Conservation (phyloP, 306 rosid genomes). For the Gynostemma pentaphyllum region DNA sequence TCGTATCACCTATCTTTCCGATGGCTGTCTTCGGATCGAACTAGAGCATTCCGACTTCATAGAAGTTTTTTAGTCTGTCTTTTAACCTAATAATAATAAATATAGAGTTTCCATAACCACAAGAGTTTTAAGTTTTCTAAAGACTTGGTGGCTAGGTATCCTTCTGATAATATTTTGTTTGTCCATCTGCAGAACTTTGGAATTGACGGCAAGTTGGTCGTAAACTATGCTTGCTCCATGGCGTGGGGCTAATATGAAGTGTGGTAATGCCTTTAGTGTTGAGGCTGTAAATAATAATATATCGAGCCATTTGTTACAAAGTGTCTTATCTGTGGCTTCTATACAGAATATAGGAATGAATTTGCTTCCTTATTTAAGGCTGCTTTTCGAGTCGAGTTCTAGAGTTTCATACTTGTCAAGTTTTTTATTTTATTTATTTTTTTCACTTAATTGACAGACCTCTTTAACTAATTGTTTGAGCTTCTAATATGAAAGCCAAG, state of each 20-base stretch:
- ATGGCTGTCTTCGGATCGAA: neutral
- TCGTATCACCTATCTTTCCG: neutral
- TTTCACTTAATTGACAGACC: neutral
- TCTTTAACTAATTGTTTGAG: neutral
- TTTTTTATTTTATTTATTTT: neutral
- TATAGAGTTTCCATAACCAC: neutral
- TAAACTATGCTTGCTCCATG: constrained; percentile 84
- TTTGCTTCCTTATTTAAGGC: neutral
- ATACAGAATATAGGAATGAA: neutral
- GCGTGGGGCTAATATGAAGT: constrained; percentile 67
- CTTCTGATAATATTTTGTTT: neutral
- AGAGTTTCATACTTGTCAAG: neutral
- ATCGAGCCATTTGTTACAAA: neutral
- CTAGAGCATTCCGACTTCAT: neutral
- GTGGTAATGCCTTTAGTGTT: constrained; percentile 13
- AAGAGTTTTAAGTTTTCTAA: neutral
- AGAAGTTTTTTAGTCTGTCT: neutral
- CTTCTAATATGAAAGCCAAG: neutral
- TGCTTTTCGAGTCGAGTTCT: neutral
- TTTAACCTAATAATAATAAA: neutral
- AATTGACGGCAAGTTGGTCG: constrained; percentile 83
- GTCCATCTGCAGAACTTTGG: constrained; percentile 67
- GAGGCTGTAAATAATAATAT: neutral
- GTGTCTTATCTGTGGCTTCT: neutral
- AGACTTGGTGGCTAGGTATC: neutral